Conservation (phyloP, 768 basidiomycete species). For the Lentinula detonsa region DNA sequence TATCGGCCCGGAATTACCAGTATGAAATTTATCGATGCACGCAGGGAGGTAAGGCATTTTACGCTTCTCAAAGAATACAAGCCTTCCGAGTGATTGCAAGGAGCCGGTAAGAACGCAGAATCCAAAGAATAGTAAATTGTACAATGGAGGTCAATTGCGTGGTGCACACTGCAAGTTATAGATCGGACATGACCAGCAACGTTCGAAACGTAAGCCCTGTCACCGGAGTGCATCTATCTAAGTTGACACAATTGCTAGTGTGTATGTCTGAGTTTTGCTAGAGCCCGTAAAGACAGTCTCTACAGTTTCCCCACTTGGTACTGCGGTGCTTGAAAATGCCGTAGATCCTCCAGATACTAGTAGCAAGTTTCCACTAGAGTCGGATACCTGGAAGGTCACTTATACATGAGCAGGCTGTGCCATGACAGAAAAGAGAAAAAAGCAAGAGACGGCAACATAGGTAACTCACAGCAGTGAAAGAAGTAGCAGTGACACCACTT, state of each 20-base stretch:
- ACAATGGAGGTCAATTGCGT: too few species aligned
- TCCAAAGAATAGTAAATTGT: too few species aligned
- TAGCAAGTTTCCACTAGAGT: constrained; percentile 42
- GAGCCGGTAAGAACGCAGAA: too few species aligned
- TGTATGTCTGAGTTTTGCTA: constrained; percentile 27
- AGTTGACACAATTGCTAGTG: constrained; percentile 30
- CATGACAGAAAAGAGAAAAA: background rate
- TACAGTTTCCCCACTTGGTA: constrained; percentile 45
- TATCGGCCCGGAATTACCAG: too few species aligned
- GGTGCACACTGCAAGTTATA: too few species aligned
- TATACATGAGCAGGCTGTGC: background rate
- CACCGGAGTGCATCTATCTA: constrained; percentile 3
- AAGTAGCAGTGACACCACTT: constrained; percentile 38
- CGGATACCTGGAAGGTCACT: constrained; percentile 27
- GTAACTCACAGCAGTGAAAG: constrained; percentile 41
- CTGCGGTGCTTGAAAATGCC: constrained; percentile 40
- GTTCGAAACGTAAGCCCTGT: too few species aligned
- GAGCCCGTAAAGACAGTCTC: constrained; percentile 32
- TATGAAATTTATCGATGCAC: constrained; percentile 11
- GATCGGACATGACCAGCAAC: too few species aligned
- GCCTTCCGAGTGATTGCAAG: background rate
- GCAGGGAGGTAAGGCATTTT: constrained; percentile 17
- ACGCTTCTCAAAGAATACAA: constrained; percentile 17
- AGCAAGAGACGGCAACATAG: background rate
- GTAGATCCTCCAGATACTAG: constrained; percentile 46